A percentile compares a stretch with the other conserved stretches of the same genome.
Conservation (phyloP, 345 rosid genomes). For the Linum tenue region DNA sequence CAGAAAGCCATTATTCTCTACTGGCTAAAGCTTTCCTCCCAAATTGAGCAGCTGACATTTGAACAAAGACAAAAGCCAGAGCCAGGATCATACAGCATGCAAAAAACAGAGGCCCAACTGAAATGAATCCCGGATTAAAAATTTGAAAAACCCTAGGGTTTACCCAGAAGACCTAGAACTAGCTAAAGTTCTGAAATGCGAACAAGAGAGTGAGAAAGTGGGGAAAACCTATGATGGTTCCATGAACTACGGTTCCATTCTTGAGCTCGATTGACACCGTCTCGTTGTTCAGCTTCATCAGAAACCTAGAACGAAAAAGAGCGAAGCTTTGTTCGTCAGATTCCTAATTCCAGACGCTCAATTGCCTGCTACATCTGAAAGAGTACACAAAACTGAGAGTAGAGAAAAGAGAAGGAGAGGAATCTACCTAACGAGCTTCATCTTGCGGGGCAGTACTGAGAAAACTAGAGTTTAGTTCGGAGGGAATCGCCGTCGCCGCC, state of each 20-base stretch:
- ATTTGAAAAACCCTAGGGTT: constrained; percentile 9
- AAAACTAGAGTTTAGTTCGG: neutral
- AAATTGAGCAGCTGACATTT: no score
- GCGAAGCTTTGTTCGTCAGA: neutral
- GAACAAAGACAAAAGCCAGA: no score
- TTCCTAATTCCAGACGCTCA: neutral
- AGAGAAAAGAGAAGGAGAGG: neutral
- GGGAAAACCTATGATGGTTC: constrained; percentile 75
- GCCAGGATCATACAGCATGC: no score
- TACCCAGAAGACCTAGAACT: constrained; percentile 2
- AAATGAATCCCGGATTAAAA: no score
- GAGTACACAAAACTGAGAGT: neutral
- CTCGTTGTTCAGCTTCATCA: constrained; percentile 98
- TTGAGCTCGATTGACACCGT: constrained; percentile 94
- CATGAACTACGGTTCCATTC: constrained; percentile 89
- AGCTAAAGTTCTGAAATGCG: neutral
- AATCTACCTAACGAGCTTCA: constrained; percentile 58
- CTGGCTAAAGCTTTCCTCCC: neutral
- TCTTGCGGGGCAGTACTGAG: constrained; percentile 7
- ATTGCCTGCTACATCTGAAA: neutral
- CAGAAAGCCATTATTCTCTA: neutral
- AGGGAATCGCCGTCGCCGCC: neutral
- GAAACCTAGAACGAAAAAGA: constrained; percentile 38
- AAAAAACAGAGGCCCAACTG: no score
- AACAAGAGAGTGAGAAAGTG: neutral